phyloP scores from a whole-genome alignment of 139 green algal genomes.

The Micromonas pusilla region DNA sequence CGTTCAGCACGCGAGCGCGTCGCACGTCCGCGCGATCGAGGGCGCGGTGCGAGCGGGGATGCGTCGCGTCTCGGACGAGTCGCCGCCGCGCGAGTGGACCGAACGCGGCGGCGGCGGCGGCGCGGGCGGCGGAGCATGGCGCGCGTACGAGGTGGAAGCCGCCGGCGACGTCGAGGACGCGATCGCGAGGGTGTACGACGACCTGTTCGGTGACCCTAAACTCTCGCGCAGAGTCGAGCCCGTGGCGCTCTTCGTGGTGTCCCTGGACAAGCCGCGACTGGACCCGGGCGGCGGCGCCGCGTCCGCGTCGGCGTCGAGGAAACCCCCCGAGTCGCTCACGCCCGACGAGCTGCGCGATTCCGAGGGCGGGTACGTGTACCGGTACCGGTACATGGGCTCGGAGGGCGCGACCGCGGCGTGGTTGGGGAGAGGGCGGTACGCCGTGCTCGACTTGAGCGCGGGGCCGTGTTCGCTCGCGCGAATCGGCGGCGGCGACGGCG shows the following conservation, averaged over 20 bases:
- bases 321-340: background rate
- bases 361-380: slow-evolving; percentile 14
- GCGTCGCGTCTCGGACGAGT: background rate
- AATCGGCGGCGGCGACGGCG: no score
- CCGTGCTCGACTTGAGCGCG: slow-evolving; percentile 35
- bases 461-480: slow-evolving; percentile 16
- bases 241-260: background rate
- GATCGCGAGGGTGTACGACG: background rate
- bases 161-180: background rate
- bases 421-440: slow-evolving; percentile 22
- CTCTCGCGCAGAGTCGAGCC: background rate
- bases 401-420: slow-evolving; percentile 1
- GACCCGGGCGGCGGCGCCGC: background rate
- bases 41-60: background rate
- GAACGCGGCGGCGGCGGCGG: no score
- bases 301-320: background rate
- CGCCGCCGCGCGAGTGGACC: background rate
- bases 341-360: background rate
- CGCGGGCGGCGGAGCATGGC: background rate
- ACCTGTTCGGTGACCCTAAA: background rate
- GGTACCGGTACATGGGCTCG: slow-evolving; percentile 3
- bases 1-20: background rate
- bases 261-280: background rate
- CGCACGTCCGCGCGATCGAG: slow-evolving; percentile 17
- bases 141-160: slow-evolving; percentile 9